Conservation (phyloP, 2,329 filamentous ascomycete genomes). For the Seiridium cupressi region DNA sequence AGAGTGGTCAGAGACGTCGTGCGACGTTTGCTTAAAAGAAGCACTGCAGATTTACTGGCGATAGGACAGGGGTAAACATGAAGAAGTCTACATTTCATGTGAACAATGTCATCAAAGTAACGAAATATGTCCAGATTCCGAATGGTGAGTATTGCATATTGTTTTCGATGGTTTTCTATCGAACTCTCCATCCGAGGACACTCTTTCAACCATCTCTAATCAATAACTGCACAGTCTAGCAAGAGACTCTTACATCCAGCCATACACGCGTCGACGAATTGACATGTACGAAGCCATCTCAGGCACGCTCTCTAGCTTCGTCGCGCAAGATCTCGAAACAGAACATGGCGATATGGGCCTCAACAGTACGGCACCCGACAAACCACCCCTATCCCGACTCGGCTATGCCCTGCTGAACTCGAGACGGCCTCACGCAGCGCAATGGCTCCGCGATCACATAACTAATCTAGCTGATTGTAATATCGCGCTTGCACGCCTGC, state of each 20-base stretch:
- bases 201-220: background rate
- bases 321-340: background rate
- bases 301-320: background rate
- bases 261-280: background rate
- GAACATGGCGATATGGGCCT: background rate
- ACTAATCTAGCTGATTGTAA: background rate
- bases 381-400: background rate
- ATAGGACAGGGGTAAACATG: background rate
- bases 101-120: background rate
- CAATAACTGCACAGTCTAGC: background rate
- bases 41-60: background rate
- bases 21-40: background rate
- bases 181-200: background rate
- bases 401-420: background rate
- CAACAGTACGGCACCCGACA: background rate
- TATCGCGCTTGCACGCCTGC: background rate
- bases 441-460: background rate
- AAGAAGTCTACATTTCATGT: background rate
- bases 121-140: background rate
- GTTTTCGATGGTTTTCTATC: background rate
- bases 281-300: background rate
- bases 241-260: background rate
- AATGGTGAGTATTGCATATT: background rate
- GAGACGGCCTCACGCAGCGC: background rate
- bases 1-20: background rate